Evolutionary conservation across 2,329 filamentous ascomycete genomes (phyloP).

Genomic region (Zopfia rhizophila): DNA sequence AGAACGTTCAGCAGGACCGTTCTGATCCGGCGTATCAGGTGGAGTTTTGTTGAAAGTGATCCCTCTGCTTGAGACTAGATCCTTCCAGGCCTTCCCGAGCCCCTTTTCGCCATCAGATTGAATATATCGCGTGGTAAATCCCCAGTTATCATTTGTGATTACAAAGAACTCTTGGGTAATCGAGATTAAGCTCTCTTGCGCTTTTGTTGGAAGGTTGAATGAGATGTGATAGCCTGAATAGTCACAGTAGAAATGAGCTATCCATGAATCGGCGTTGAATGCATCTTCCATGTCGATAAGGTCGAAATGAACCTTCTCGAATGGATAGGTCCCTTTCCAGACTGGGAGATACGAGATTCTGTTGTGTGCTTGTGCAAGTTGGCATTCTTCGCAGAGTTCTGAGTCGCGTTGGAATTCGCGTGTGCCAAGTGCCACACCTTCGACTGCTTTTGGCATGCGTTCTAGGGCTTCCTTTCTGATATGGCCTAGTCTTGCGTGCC

Average conservation of each 20-base stretch:
- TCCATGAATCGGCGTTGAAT: conserved; percentile 6
- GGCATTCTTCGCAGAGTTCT: too few species aligned
- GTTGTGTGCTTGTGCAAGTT: too few species aligned
- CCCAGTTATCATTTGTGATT: conserved; percentile 10
- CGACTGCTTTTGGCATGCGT: too few species aligned
- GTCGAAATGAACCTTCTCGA: conserved; percentile 8
- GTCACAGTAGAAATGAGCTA: conserved; percentile 10
- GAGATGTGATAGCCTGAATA: conserved; percentile 7
- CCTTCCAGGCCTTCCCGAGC: too few species aligned
- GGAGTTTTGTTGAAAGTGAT: conserved; percentile 13
- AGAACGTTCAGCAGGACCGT: conserved; percentile 18
- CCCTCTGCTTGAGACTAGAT: conserved; percentile 2
- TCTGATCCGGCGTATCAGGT: conserved; percentile 15
- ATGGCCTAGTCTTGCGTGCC: too few species aligned
- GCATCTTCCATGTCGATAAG: conserved; percentile 11
- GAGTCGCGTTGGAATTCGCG: too few species aligned
- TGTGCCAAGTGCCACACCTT: too few species aligned
- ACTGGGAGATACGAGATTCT: too few species aligned
- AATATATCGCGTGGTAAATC: conserved; percentile 8
- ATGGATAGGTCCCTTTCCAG: too few species aligned
- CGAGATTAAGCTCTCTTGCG: too few species aligned
- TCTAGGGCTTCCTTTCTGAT: too few species aligned
- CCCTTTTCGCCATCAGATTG: conserved; percentile 8
- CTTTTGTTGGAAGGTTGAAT: conserved; percentile 1
- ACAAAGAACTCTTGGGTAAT: conserved; percentile 7